Evolutionary conservation across 306 rosid genomes (phyloP).

Genomic region (Phaseolus lunatus): DNA sequence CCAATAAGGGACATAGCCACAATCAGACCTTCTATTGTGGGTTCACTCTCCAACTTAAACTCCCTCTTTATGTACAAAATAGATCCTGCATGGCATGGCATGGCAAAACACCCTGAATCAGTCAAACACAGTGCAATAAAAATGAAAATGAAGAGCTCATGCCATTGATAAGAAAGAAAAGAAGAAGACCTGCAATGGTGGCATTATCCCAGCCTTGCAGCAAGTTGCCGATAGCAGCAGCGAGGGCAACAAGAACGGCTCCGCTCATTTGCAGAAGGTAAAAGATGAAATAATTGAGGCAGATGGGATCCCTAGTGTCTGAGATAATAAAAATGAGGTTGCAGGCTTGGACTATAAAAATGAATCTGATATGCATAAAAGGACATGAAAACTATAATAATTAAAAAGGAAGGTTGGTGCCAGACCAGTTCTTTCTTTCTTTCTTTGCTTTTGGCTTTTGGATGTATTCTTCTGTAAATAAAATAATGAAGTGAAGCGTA

Average conservation of each 20-base stretch:
- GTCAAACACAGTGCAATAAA: background rate
- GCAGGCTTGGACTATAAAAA: too few relatives aligned
- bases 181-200: slow-evolving; percentile 75
- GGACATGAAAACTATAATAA: too few relatives aligned
- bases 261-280: slow-evolving; percentile 57
- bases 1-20: slow-evolving; percentile 89
- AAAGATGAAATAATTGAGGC: too few relatives aligned
- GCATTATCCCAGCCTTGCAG: slow-evolving; percentile 98
- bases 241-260: slow-evolving; percentile 82
- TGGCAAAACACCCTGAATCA: background rate
- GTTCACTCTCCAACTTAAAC: slow-evolving; percentile 67
- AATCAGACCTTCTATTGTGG: slow-evolving; percentile 80
- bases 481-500: too few relatives aligned
- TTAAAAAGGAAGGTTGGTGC: too few relatives aligned
- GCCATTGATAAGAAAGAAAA: background rate
- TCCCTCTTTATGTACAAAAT: slow-evolving; percentile 86
- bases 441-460: too few relatives aligned
- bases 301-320: too few relatives aligned
- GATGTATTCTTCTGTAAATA: too few relatives aligned
- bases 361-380: too few relatives aligned
- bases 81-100: slow-evolving; percentile 57
- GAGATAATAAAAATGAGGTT: too few relatives aligned
- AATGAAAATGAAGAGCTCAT: background rate
- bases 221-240: slow-evolving; percentile 83
- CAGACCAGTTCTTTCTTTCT: too few relatives aligned